Conservation (phyloP, 352 stramenopile genomes). For the Globisporangium paroecandrum region DNA sequence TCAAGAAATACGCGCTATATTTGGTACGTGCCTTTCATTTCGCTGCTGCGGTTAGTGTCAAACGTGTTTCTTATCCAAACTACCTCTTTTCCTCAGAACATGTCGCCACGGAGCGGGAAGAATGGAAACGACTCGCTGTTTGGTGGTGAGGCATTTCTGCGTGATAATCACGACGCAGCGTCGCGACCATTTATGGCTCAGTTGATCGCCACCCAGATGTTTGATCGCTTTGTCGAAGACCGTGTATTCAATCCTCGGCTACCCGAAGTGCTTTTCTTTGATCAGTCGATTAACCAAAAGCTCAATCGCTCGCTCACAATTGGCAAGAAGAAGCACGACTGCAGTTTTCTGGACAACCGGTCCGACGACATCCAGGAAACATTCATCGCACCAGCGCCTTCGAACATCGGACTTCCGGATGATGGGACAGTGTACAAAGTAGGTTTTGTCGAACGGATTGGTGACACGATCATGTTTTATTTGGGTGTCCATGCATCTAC, state of each 20-base stretch:
- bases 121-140: slow-evolving; percentile 47
- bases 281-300: slow-evolving; percentile 86
- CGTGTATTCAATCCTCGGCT: slow-evolving; percentile 59
- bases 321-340: slow-evolving; percentile 83
- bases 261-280: slow-evolving; percentile 79
- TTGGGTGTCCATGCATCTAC: background rate
- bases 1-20: slow-evolving; percentile 79
- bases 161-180: slow-evolving; percentile 57
- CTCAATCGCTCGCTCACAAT: slow-evolving; percentile 73
- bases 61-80: background rate
- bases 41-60: background rate
- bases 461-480: background rate
- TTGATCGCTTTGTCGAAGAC: slow-evolving; percentile 82
- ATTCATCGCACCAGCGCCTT: slow-evolving; percentile 76
- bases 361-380: slow-evolving; percentile 78
- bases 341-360: slow-evolving; percentile 74
- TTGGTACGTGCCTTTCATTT: slow-evolving; percentile 35
- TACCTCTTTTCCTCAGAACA: slow-evolving; percentile 21
- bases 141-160: slow-evolving; percentile 60
- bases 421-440: slow-evolving; percentile 76
- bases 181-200: slow-evolving; percentile 62
- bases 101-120: slow-evolving; percentile 18
- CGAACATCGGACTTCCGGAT: slow-evolving; percentile 74
- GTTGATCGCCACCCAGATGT: slow-evolving; percentile 77
- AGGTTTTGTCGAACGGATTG: slow-evolving; percentile 13